A percentile compares a stretch with the other conserved stretches of the same genome.
These are phyloP conservation scores for Sporisorium scitamineum DNA, from an alignment of 1,284 basidiomycete genomes.

Conservation along the genomic window DNA sequence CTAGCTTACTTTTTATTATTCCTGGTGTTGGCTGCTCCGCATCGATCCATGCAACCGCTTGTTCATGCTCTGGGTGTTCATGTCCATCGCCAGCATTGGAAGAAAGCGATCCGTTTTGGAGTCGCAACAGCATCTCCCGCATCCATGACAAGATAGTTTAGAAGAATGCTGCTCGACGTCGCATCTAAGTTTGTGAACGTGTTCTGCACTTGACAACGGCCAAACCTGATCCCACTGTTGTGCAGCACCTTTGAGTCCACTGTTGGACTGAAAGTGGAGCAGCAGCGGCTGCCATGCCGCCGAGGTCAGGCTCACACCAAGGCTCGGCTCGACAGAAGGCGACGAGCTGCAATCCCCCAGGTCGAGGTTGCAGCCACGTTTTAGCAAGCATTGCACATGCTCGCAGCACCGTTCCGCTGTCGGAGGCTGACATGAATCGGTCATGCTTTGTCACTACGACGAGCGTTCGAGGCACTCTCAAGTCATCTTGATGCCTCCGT, in stretches of 20 bases:
- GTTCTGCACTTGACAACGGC: neutral
- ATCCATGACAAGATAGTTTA: neutral
- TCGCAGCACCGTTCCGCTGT: neutral
- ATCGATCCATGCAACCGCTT: neutral
- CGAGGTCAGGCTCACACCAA: neutral
- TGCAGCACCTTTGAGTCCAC: neutral
- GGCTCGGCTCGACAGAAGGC: neutral
- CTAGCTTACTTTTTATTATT: conserved; percentile 25
- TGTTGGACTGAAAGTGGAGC: neutral
- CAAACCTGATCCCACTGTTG: neutral
- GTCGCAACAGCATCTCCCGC: neutral
- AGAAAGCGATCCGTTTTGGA: conserved; percentile 2
- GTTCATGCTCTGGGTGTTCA: conserved; percentile 7
- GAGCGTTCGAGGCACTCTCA: too few relatives aligned
- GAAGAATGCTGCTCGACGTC: neutral
- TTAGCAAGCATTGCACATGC: neutral
- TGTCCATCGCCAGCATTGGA: neutral
- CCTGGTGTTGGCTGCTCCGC: conserved; percentile 4
- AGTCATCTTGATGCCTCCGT: neutral
- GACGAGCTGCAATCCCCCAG: neutral
- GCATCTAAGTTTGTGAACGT: neutral
- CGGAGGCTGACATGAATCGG: neutral
- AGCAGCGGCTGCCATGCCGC: conserved; percentile 1
- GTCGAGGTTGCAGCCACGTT: neutral
- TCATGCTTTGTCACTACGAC: too few relatives aligned